These are phyloP conservation scores for Lanmaoa pseudosensibilis DNA, from an alignment of 768 basidiomycete species.

Conservation along the genomic window DNA sequence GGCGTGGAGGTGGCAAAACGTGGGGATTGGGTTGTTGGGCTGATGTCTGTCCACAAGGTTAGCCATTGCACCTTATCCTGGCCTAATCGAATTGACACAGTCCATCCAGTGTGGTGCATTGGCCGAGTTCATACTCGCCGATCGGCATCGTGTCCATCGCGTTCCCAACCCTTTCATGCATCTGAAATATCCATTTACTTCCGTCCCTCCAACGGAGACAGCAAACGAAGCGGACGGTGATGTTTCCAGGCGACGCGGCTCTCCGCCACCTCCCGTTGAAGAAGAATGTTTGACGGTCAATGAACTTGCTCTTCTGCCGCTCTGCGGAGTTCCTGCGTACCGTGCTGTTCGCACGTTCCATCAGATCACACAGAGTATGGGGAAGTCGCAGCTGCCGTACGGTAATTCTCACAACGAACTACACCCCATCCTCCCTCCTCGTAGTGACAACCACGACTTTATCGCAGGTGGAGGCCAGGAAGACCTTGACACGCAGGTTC, in stretches of 20 bases:
- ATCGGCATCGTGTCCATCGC: constrained; percentile 73
- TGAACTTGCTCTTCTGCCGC: constrained; percentile 78
- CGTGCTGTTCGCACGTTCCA: constrained; percentile 74
- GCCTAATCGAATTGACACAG: constrained; percentile 8
- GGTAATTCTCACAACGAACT: constrained; percentile 29
- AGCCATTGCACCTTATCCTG: constrained; percentile 23
- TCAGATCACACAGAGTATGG: constrained; percentile 30
- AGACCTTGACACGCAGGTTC: constrained; percentile 3
- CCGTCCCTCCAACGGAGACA: constrained; percentile 12
- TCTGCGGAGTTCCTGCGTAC: constrained; percentile 78
- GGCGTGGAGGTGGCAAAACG: constrained; percentile 50
- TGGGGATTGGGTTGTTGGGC: constrained; percentile 86
- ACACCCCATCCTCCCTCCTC: constrained; percentile 28
- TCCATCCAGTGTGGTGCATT: constrained; percentile 71
- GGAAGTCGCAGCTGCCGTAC: constrained; percentile 23
- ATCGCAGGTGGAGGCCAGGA: constrained; percentile 27
- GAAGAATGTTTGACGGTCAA: constrained; percentile 48
- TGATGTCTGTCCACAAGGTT: constrained; percentile 81
- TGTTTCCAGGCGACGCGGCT: constrained; percentile 10
- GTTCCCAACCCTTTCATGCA: constrained; percentile 61
- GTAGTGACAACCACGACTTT: constrained; percentile 26
- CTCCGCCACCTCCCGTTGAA: constrained; percentile 7
- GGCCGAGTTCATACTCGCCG: constrained; percentile 84
- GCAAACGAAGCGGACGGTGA: constrained; percentile 6
- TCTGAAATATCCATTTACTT: constrained; percentile 24